Base-by-base conservation (phyloP, 2,329 filamentous ascomycete species). In the Talaromyces verruculosus region DNA sequence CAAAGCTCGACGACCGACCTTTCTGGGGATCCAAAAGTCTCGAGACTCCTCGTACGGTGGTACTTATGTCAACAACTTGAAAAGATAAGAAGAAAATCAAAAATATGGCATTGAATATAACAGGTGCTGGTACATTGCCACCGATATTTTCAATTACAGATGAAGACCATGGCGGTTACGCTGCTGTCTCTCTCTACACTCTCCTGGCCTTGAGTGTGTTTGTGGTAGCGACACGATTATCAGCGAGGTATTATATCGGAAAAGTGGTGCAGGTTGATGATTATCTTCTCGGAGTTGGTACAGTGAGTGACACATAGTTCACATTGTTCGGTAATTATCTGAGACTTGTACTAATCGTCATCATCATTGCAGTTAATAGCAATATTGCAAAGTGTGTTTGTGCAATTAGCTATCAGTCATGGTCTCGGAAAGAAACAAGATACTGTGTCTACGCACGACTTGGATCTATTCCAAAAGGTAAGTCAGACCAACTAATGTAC, bases 151-250 rank as follows among this genome's bases (percentile, higher is more conserved):
- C 66, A 13, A 71, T 71, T 13, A 65, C 70, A 15, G 66, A 68
- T 22, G 67, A 69, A n/a, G 69, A 71, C 64, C 69, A 71, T 55
- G 70, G 69, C 19, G 70, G 70, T 43, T 71, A 71, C 58, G 60
- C 63, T 10, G 70, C 69, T 5, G 70, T 71, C n/a, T 60, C 70
- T 15, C 55, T 70, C 3, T 71, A 71, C 64, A 71, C 69, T 7
- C 57, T 71, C 28, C 57, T 71, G 4, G 66, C 65, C 10, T 64
- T 71, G 64, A 69, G 63, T 15, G 45, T 68, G 11, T 57, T 69
- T 30, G 62, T 71, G 19, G 68, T 71, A 11, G 65, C 65, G 10
- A 67, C 68, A 45, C 70, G 70, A 15, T 53, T 71, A 22, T 70
- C 65, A 10, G 67, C 69, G 6, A 65, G 70, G n/a, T 71, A 68